A percentile compares a stretch with the other conserved stretches of the same genome.
Evolutionary conservation across 2,329 filamentous ascomycete genomes (phyloP).

Genomic region (Teratosphaeria zuluensis): DNA sequence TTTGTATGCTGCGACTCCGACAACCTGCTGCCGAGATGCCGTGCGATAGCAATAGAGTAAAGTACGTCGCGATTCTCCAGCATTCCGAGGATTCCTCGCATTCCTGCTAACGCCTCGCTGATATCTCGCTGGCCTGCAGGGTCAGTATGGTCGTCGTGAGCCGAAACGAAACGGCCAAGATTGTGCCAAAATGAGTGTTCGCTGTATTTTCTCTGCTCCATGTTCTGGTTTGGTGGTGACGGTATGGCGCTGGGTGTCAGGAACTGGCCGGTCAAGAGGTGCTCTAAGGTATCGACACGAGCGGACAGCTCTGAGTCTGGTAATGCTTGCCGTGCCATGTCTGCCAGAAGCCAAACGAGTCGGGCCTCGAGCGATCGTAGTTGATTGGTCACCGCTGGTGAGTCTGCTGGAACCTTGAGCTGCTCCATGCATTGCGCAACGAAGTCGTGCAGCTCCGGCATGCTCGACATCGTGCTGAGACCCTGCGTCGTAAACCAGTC

Average conservation of each 20-base stretch:
- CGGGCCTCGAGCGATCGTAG: constrained; percentile 47
- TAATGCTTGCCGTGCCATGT: constrained; percentile 33
- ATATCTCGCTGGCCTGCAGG: constrained; percentile 41
- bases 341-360: constrained; percentile 51
- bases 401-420: constrained; percentile 20
- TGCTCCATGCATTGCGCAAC: constrained; percentile 54
- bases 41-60: constrained; percentile 75
- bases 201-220: constrained; percentile 20
- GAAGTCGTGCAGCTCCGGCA: constrained; percentile 53
- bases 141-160: constrained; percentile 51
- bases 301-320: constrained; percentile 44
- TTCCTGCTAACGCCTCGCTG: constrained; percentile 54
- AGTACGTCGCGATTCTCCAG: constrained; percentile 83
- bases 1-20: constrained; percentile 30
- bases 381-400: constrained; percentile 10
- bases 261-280: constrained; percentile 63
- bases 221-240: constrained; percentile 32
- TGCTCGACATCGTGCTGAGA: constrained; percentile 42
- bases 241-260: constrained; percentile 51
- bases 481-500: constrained; percentile 63
- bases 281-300: constrained; percentile 66
- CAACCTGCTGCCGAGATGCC: constrained; percentile 58
- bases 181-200: constrained; percentile 77
- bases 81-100: constrained; percentile 64
- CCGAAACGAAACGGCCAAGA: constrained; percentile 61